Evolutionary conservation across 495 filamentous ascomycete genomes (phyloP).

Genomic region (Tuber aestivum): DNA sequence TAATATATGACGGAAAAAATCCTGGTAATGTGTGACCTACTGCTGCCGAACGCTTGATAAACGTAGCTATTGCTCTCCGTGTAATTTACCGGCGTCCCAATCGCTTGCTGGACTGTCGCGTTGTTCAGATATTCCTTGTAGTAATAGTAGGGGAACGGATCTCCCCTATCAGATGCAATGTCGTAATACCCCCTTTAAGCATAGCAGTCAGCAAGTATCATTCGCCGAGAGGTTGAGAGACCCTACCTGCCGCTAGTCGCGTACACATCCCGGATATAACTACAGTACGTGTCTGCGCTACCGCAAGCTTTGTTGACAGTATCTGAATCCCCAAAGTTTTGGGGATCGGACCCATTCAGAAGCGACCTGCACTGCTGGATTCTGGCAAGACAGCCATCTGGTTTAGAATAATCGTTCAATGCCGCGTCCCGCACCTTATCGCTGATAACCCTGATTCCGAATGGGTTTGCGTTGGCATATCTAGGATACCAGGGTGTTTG

Average conservation of each 20-base stretch:
- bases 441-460: constrained; percentile 61
- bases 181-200: constrained; percentile 56
- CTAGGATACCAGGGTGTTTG: constrained; percentile 62
- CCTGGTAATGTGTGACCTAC: constrained; percentile 48
- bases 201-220: constrained; percentile 7
- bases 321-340: constrained; percentile 51
- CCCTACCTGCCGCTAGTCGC: constrained; percentile 10
- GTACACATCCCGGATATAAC: constrained; percentile 19
- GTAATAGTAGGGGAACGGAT: constrained; percentile 60
- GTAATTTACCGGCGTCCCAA: constrained; percentile 64
- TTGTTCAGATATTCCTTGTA: constrained; percentile 62
- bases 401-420: constrained; percentile 49
- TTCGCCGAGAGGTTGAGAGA: constrained; percentile 5
- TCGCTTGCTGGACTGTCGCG: constrained; percentile 55
- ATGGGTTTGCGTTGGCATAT: constrained; percentile 70
- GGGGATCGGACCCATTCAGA: constrained; percentile 48
- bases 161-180: constrained; percentile 50
- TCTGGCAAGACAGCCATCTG: constrained; percentile 47
- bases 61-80: constrained; percentile 52
- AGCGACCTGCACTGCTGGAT: constrained; percentile 45
- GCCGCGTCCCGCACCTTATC: constrained; percentile 49
- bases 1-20: constrained; percentile 21
- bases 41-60: constrained; percentile 50
- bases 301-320: constrained; percentile 43
- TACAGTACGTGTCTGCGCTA: constrained; percentile 13